Conservation (phyloP, 306 rosid species). For the apple (Malus domestica) region DNA sequence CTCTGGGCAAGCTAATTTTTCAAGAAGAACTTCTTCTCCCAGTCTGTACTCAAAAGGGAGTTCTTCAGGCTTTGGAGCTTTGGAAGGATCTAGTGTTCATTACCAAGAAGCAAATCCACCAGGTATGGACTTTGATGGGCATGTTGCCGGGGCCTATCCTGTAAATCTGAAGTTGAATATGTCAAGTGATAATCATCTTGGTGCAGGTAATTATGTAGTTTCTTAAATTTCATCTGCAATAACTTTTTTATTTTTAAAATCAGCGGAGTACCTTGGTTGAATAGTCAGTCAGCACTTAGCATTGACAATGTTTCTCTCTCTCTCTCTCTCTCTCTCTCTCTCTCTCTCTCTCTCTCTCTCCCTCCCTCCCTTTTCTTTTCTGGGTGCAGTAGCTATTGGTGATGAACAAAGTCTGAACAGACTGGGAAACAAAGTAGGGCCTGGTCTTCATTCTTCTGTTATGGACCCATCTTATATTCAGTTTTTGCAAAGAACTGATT, state of each 20-base stretch:
- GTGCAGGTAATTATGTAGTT: slow-evolving; percentile 40
- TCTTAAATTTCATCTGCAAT: background rate
- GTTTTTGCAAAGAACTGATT: slow-evolving; percentile 50
- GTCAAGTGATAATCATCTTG: slow-evolving; percentile 35
- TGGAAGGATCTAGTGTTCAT: slow-evolving; percentile 28
- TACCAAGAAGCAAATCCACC: slow-evolving; percentile 33
- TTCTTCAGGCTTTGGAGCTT: slow-evolving; percentile 45
- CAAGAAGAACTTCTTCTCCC: slow-evolving; percentile 68
- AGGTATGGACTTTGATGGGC: slow-evolving; percentile 37
- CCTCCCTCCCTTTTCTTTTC: background rate
- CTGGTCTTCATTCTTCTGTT: slow-evolving; percentile 39
- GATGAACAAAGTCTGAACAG: slow-evolving; percentile 39
- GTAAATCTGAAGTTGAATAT: slow-evolving; percentile 41
- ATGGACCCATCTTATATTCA: slow-evolving; percentile 44
- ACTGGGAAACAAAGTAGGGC: slow-evolving; percentile 37
- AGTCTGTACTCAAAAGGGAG: slow-evolving; percentile 50
- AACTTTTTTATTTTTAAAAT: background rate
- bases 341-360: background rate
- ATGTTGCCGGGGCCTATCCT: slow-evolving; percentile 39
- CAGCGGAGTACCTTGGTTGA: background rate
- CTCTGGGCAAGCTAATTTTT: slow-evolving; percentile 45
- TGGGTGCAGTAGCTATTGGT: slow-evolving; percentile 29
- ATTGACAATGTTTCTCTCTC: background rate
- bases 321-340: background rate
- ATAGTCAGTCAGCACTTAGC: background rate